Base-by-base conservation (phyloP, 2,329 filamentous ascomycete species). In the Ophiosphaerella narmari region DNA sequence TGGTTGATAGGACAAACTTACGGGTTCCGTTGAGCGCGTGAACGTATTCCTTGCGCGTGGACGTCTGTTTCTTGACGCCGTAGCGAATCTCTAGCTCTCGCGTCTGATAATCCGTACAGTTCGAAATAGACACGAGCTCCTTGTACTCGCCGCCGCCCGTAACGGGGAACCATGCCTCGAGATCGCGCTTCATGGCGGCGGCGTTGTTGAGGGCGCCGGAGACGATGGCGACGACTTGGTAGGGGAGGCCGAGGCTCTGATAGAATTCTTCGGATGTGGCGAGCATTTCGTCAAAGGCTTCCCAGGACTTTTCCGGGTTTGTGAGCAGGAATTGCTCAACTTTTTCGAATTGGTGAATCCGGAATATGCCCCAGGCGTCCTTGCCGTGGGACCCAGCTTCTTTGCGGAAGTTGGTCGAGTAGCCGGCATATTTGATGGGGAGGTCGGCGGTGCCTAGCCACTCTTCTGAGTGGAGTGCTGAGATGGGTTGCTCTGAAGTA, bases 81-180 rank as follows among this genome's bases (percentile, higher is more conserved):
- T 87, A 96, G 51, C 94, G 85, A 64, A 99, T 96, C 75, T 97
- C 93, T 11, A 99, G 82, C 62, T 91, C 92, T 48, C 94, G 85
- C 21, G 91, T 91, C 80, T 99, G 94, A 80, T 97, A 97, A 73
- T 97, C 93, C 38, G 91, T 96, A 80, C 94, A 99, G 78, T 99
- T 99, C 54, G 91, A 96, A 82, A 92, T 96, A 16, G 90, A 96
- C 43, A 97, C 94, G 24, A 99, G 84, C 78, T 97, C 94, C 78
- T 97, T 97, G 83, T 97, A 99, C 76, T 97, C 94, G 65, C 89
- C 89, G 75, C 97, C 68, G 11, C 68, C 69, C 4, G 68, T 71
- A 47, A 72, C 64, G 3, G 70, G 70, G 59, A 73, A 73, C 90
- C 91, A 96, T 2, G 94, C 93, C 74, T 99, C 94, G 18, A 99